Conservation (phyloP, 2,329 filamentous ascomycete genomes). For the Elsinoe necatrix region DNA sequence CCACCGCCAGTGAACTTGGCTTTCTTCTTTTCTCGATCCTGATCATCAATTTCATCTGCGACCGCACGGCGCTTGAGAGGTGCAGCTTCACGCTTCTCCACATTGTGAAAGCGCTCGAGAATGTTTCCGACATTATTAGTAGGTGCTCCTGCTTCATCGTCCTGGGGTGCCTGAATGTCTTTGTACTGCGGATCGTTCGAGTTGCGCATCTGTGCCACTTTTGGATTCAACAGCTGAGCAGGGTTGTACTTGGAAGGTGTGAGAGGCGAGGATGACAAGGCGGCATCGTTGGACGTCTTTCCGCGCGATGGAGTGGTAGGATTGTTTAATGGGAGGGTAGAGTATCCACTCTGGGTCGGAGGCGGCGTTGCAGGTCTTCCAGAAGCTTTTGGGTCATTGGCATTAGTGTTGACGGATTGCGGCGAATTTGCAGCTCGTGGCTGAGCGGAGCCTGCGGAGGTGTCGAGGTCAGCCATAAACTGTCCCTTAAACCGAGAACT, state of each 20-base stretch:
- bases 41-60: slow-evolving; percentile 26
- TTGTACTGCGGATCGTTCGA: slow-evolving; percentile 7
- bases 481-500: background rate
- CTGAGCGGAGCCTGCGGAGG: background rate
- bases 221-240: slow-evolving; percentile 30
- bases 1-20: slow-evolving; percentile 40
- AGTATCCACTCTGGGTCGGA: background rate
- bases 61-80: slow-evolving; percentile 58
- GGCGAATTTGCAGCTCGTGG: background rate
- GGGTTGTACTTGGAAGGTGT: slow-evolving; percentile 24
- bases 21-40: slow-evolving; percentile 36
- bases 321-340: background rate
- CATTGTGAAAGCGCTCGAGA: slow-evolving; percentile 68
- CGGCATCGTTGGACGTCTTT: background rate
- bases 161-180: background rate
- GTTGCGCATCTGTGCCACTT: slow-evolving; percentile 17
- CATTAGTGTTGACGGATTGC: background rate
- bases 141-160: slow-evolving; percentile 20
- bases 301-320: background rate
- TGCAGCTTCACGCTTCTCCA: slow-evolving; percentile 55
- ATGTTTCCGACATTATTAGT: slow-evolving; percentile 43
- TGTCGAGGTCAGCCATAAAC: background rate
- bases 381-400: background rate
- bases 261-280: slow-evolving; percentile 7
- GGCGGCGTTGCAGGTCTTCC: background rate